Percentiles rank a stretch among this genome's conserved stretches.
Evolutionary conservation across 371 early-diverging fungal species (phyloP).

Genomic region (Paraphysoderma sedebokerense): DNA sequence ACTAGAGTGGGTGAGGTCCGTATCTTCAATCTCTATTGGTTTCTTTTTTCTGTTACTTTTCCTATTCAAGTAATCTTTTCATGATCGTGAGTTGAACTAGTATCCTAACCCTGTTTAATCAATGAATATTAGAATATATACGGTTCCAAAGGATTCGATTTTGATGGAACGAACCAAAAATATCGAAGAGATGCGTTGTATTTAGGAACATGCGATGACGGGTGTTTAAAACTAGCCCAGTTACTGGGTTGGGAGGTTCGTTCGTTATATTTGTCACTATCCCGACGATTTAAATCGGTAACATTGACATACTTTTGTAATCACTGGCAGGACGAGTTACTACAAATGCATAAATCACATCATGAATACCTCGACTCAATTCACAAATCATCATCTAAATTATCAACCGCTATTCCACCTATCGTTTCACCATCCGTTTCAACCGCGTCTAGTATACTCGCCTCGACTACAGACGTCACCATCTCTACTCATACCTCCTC

Average conservation of each 20-base stretch:
- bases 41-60: neutral
- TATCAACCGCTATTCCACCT: too few relatives aligned
- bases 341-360: too few relatives aligned
- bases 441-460: too few relatives aligned
- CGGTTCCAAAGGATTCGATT: conserved; percentile 54
- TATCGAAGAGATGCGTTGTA: conserved; percentile 53
- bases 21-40: neutral
- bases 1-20: conserved; percentile 50
- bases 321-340: too few relatives aligned
- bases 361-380: too few relatives aligned
- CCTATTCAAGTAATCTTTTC: neutral
- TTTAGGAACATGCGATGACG: conserved; percentile 67
- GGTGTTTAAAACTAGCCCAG: conserved; percentile 31
- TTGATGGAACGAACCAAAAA: conserved; percentile 40
- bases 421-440: too few relatives aligned
- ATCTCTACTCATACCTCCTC: too few relatives aligned
- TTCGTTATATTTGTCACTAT: too few relatives aligned
- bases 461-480: too few relatives aligned
- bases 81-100: neutral
- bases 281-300: too few relatives aligned
- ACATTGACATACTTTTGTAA: too few relatives aligned
- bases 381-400: too few relatives aligned
- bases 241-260: conserved; percentile 37
- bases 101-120: neutral
- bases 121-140: neutral